Base-by-base conservation (phyloP, 441 rosid species). In the Metrosideros polymorpha region DNA sequence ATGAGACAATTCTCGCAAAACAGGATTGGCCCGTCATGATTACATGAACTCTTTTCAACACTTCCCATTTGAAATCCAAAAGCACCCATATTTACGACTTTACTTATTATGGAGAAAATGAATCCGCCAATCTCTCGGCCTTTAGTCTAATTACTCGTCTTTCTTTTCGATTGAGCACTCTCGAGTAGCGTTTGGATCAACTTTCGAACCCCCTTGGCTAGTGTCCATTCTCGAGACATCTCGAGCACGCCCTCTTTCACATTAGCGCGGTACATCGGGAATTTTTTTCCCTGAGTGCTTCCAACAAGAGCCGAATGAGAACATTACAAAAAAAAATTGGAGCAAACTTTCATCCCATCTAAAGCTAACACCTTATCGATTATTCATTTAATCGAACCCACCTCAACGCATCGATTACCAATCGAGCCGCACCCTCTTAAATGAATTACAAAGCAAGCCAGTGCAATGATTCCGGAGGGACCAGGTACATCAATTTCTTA, bases 131-230 rank as follows among this genome's bases (percentile, higher is more conserved):
- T 57, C 66, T 57, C 32, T n/a, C 14, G 9, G 0, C 13, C 29
- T 6, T 15, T 57, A 13, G 4, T 17, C 4, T 57, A 6, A n/a
- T 13, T 3, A 57, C 66, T 13, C 1, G 1, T 57, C 66, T 12
- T n/a, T 57, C 66, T n/a, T 57, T 57, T n/a, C n/a, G 66, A 6
- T 14, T 1, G 5, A 49, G 51, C 51, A 5, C 51, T 14, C 9
- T 49, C 17, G 5, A 1, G 15, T n/a, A 12, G 9, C 6, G 63
- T 12, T n/a, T 2, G 1, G 4, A 57, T 57, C 32, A n/a, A 57
- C 63, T 57, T 57, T 3, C 15, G 2, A 4, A n/a, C 12, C 66
- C 66, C 18, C 25, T n/a, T 0, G 4, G 17, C 18, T 2, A 3
- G 9, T 13, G 18, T 57, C 3, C 14, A 32, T 57, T n/a, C 18